Evolutionary conservation across 2,329 filamentous ascomycete species (phyloP).

Genomic region (Cryphonectria nitschkei): DNA sequence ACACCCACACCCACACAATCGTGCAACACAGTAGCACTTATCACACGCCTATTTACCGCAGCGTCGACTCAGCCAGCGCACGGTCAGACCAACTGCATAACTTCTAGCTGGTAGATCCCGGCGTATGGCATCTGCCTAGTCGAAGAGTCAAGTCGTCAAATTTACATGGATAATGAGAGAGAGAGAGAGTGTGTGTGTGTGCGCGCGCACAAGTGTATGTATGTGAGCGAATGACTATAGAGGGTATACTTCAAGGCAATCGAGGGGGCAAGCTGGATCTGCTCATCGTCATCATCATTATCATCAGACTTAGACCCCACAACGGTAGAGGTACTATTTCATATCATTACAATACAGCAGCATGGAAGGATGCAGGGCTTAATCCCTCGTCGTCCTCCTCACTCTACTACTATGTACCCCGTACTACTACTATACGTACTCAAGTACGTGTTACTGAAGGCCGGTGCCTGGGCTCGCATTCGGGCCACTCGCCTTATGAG

Average conservation of each 20-base stretch:
- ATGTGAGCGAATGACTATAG: too few relatives aligned
- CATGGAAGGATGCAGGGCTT: not conserved
- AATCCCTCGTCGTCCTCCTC: not conserved
- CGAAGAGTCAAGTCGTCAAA: not conserved
- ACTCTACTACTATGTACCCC: not conserved
- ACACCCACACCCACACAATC: not conserved
- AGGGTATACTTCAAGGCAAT: not conserved
- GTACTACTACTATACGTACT: not conserved
- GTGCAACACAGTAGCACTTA: not conserved
- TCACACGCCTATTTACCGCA: not conserved
- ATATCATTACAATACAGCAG: not conserved
- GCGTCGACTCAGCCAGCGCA: conserved; percentile 22
- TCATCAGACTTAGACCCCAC: not conserved
- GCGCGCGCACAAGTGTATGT: too few relatives aligned
- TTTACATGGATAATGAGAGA: not conserved
- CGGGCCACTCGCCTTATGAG: not conserved
- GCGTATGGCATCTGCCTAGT: not conserved
- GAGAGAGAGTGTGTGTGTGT: too few relatives aligned
- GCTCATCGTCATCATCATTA: not conserved
- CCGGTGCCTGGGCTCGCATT: conserved; percentile 5
- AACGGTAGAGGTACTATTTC: not conserved
- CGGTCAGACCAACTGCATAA: conserved; percentile 10
- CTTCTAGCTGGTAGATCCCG: too few relatives aligned
- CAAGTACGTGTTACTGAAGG: not conserved
- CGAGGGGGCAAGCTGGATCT: not conserved